Evolutionary conservation across 1,284 basidiomycete species (phyloP).

Genomic region (Rhodotorula sp.): DNA sequence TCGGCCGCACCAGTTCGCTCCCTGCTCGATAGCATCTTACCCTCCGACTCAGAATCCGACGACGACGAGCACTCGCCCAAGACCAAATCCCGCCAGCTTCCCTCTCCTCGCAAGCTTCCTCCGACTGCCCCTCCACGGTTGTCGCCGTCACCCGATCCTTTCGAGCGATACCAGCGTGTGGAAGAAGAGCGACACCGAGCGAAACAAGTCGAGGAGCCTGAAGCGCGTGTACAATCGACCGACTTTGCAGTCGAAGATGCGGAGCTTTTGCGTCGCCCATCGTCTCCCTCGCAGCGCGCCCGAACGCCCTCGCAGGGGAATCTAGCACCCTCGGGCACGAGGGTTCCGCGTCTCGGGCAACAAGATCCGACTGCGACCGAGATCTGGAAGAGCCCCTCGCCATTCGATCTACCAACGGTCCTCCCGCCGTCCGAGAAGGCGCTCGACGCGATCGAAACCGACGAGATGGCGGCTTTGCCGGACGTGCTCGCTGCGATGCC

Average conservation of each 20-base stretch:
- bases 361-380: neutral
- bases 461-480: neutral
- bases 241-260: conserved; percentile 5
- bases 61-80: neutral
- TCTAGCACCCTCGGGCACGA: too few species aligned
- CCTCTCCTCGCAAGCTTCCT: neutral
- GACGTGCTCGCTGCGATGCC: conserved; percentile 1
- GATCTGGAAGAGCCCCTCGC: neutral
- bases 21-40: conserved; percentile 54
- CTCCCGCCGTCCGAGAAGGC: conserved; percentile 11
- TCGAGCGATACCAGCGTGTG: neutral
- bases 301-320: neutral
- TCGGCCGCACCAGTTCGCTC: conserved; percentile 1
- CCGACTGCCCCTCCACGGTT: neutral
- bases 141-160: neutral
- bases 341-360: too few species aligned
- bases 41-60: conserved; percentile 56
- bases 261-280: neutral
- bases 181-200: neutral
- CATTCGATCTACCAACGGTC: neutral
- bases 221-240: neutral
- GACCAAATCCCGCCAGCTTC: neutral
- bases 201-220: neutral
- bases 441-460: conserved; percentile 3
- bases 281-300: neutral